Evolutionary conservation across 805 yeast genomes (phyloP), one percentile per base, ranked within the genome.

Genomic region (Candida morakotiae): DNA sequence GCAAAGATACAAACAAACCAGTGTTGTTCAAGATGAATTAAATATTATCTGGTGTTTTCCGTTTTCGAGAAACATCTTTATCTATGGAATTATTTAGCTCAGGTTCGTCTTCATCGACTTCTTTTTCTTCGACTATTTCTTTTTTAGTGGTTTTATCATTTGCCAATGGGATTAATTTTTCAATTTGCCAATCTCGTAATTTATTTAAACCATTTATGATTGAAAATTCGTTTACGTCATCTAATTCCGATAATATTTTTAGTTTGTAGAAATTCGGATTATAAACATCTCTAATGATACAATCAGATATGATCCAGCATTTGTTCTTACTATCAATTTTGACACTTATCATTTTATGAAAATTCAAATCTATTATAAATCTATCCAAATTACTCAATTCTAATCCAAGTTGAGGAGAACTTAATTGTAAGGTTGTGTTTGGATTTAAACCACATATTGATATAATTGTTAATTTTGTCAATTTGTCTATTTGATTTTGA

Each of bases 261-360:
- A 65, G 41, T n/a, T 31, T 17, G 28, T 53, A 50, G 10, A 41
- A 35, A 4, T 32, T 39, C 4, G 49, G 39, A 39, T 60, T 58
- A 48, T 48, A 66, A 9, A 62, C 56, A 43, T 67, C 73, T 27
- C 37, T 34, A 4, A 20, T 19, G 4, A 23, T 18, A 13, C 19
- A 23, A 5, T 32, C 35, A 25, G 69, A 46, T 10, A 55, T 37
- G 5, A 45, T 32, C 35, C 35, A 32, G 3, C 5, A 2, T 3
- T 49, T 3, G 34, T 37, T 33, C 60, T 39, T 5, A 14, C 61
- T 60, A 42, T 66, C 62, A 9, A 67, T 56, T 40, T 46, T 55
- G 6, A 54, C 45, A 11, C 49, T 48, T 6, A 63, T 41, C 9
- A 48, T 28, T 4, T 46, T 46, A 10, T 53, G 44, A 30, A 60